Evolutionary conservation across 495 filamentous ascomycete genomes (phyloP), one percentile per base, ranked within the genome.

Genomic region (Podospora pseudopauciseta): DNA sequence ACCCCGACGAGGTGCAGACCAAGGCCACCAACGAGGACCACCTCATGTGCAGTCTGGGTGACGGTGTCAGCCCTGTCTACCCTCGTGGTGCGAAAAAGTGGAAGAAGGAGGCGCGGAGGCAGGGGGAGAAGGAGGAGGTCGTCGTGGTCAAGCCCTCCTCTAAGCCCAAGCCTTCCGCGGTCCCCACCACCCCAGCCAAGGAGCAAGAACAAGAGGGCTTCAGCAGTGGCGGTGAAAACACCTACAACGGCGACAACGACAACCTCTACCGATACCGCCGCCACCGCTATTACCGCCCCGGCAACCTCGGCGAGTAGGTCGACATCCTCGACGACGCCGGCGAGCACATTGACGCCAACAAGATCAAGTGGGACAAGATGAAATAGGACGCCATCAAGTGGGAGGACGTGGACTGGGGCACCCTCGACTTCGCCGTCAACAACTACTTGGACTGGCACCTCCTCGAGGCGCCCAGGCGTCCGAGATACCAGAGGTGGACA

Each of bases 1-100:
- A 68, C n/a, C 79, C 80, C 27, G 73, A 86, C 26, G 83, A 86
- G 65, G 60, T 79, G 64, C 80, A 83, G 72, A 86, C 84, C 62
- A 77, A 79, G 68, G 66, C 75, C 30, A 81, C 81, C 65, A 3
- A 26, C 5, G 72, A 77, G 71, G 69, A 67, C 0, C 75, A 83
- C 63, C 72, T 83, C 53, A 67, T 78, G 64, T 76, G 74, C 68
- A 82, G 80, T 65, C 75, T 84, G 5, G 80, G 81, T 70, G 73
- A 61, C 16, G 23, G 59, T 7, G 13, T 49, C 39, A 49, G 39
- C 15, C 59, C 59, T 6, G 19, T 18, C 23, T 26, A 61, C 16
- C 59, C 23, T 15, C 5, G 30, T 5, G 59, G 56, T 5, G 16
- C 19, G 16, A 20, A 20, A 18, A 59, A 27, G 56, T 9, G 56